Percentiles rank a stretch among this genome's conserved stretches.
Evolutionary conservation across 2,329 filamentous ascomycete species (phyloP).

Genomic region (Aspergillus proliferans): DNA sequence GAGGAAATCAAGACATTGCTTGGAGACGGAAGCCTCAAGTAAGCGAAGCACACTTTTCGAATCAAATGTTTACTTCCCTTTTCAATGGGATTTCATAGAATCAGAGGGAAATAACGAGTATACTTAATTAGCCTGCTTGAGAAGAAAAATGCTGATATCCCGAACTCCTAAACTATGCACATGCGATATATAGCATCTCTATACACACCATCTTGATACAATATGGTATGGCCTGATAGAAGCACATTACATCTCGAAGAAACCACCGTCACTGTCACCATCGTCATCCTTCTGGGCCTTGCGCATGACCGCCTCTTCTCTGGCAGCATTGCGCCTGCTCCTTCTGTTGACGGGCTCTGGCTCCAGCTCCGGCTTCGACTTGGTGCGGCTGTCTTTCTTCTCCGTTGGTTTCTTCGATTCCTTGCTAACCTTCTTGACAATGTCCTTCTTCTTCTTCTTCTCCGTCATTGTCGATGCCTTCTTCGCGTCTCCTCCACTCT

Average conservation of each 20-base stretch:
- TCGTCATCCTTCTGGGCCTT: constrained; percentile 11
- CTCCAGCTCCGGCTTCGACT: background rate
- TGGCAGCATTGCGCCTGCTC: constrained; percentile 4
- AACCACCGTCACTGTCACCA: constrained; percentile 35
- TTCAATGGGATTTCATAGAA: too few relatives aligned
- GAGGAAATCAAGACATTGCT: too few relatives aligned
- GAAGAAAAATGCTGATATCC: background rate
- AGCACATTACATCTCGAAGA: constrained; percentile 25
- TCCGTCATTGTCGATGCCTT: constrained; percentile 12
- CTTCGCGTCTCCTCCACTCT: too few relatives aligned
- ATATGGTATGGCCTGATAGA: background rate
- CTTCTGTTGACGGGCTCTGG: constrained; percentile 4
- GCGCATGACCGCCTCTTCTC: constrained; percentile 3
- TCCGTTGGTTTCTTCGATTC: constrained; percentile 7
- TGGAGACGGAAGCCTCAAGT: too few relatives aligned
- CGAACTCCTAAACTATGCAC: background rate
- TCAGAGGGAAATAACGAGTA: background rate
- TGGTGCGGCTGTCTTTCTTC: constrained; percentile 1
- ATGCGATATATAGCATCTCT: background rate
- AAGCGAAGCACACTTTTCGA: too few relatives aligned
- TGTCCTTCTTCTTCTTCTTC: constrained; percentile 9
- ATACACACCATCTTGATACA: background rate
- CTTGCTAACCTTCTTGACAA: constrained; percentile 5
- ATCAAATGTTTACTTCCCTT: too few relatives aligned
- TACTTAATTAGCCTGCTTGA: constrained; percentile 6